Evolutionary conservation across 2,329 filamentous ascomycete species (phyloP), one percentile per base, ranked within the genome.

Genomic region (Xylariaceae sp.): DNA sequence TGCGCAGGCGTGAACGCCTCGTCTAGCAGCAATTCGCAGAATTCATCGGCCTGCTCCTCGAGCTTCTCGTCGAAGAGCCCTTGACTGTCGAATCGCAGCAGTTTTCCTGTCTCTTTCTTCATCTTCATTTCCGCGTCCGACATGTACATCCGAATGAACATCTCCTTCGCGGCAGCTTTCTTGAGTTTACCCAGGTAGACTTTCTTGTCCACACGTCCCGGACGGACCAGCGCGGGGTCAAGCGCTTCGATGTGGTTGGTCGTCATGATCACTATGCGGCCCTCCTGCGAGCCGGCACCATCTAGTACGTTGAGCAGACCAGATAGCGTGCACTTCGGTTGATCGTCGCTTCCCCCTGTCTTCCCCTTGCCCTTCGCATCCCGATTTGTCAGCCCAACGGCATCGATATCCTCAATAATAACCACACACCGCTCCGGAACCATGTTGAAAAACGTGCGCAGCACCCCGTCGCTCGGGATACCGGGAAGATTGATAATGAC

Each of bases 261-360:
- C 0, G 86, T 89, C 84, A 89, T 89, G 64, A 89, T 80, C 18
- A 89, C 75, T 22, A 89, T 83, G n/a, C 84, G 78, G 2, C 86
- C 86, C 70, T 89, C 86, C 7, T 16, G 81, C 0, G 82, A 83
- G 0, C 83, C 84, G 0, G 88, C 84, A 2, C 87, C 86, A 58
- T 90, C 86, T 9, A 89, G 78, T 7, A 84, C 81, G 54, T 89
- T 89, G 19, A 90, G 71, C 0, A 90, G 70, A 0, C 83, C 85
- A 0, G 84, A 86, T 1, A 89, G 73, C 0, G 82, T 85, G 53
- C 43, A 33, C 11, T 58, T 63, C 9, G 62, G 61, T 16, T 11
- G 38, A 28, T 14, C 0, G 55, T 58, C 48, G 2, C 50, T 55
- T 28, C 4, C 4, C 7, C 22, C 4, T 14, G 17, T 17, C 1